These are phyloP conservation scores for Galerina sulciceps DNA, from an alignment of 768 basidiomycete species.

Conservation along the genomic window DNA sequence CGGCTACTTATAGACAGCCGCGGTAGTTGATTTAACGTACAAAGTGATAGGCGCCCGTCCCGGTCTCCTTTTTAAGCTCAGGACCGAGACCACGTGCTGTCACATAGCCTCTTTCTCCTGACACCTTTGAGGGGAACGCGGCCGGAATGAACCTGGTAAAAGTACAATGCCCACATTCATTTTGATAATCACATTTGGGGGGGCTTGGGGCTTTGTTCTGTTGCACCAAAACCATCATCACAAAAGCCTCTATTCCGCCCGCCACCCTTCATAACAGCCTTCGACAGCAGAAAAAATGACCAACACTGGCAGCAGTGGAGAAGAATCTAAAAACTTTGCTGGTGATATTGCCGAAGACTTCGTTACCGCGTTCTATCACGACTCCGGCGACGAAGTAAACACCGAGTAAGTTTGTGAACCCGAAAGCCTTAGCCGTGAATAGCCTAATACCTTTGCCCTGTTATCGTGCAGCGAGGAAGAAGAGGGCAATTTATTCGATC, in stretches of 20 bases:
- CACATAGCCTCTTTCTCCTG: background rate
- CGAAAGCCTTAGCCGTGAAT: too few species aligned
- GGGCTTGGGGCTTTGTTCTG: background rate
- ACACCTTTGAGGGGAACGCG: background rate
- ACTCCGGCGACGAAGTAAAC: slow-evolving; percentile 15
- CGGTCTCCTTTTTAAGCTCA: background rate
- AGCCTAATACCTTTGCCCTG: too few species aligned
- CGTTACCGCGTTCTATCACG: slow-evolving; percentile 22
- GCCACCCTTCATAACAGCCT: too few species aligned
- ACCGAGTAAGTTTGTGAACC: slow-evolving; percentile 13
- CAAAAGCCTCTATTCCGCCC: background rate
- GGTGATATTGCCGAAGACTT: slow-evolving; percentile 20
- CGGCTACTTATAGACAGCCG: too few species aligned
- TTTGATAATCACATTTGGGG: slow-evolving; percentile 8
- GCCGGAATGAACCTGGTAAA: slow-evolving; percentile 29
- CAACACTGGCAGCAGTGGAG: background rate
- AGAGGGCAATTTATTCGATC: slow-evolving; percentile 31
- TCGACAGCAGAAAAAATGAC: background rate
- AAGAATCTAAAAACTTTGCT: background rate
- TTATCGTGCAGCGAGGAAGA: slow-evolving; percentile 28
- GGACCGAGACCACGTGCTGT: background rate
- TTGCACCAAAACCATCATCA: background rate
- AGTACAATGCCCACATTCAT: slow-evolving; percentile 16
- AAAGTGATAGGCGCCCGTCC: background rate
- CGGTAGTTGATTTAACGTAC: too few species aligned